A percentile compares a stretch with the other conserved stretches of the same genome.
phyloP scores from a whole-genome alignment of 805 yeast species.

The Teunomyces kruisii region DNA sequence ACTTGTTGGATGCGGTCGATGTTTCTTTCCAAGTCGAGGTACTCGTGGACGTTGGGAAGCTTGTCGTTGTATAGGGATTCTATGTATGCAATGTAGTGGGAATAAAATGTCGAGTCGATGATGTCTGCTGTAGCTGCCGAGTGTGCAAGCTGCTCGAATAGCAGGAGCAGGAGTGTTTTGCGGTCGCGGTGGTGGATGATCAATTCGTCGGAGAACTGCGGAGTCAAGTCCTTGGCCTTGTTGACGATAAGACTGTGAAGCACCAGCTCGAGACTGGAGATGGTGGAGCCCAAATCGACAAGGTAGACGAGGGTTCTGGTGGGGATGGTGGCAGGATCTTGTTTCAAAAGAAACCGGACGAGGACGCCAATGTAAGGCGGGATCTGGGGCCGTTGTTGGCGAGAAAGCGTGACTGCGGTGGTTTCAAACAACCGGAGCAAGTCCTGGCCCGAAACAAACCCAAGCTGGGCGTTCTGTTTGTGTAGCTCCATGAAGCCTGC shows the following conservation, averaged over 20 bases:
- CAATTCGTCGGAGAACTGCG: constrained; percentile 17
- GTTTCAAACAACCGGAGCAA: constrained; percentile 16
- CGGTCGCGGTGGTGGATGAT: constrained; percentile 10
- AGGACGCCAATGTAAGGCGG: constrained; percentile 31
- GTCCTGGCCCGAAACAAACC: constrained; percentile 9
- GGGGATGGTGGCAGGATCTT: constrained; percentile 11
- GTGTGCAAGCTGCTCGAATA: constrained; percentile 14
- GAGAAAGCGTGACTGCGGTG: constrained; percentile 13
- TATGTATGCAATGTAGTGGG: constrained; percentile 21
- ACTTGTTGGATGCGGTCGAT: constrained; percentile 21
- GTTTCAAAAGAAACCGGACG: constrained; percentile 18
- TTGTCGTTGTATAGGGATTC: constrained; percentile 26
- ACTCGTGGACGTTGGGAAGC: constrained; percentile 38
- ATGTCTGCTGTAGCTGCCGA: not conserved
- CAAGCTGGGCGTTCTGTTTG: constrained; percentile 10
- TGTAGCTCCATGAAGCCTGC: constrained; percentile 18
- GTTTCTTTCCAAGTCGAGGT: constrained; percentile 28
- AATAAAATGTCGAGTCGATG: constrained; percentile 22
- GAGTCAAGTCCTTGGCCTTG: constrained; percentile 9
- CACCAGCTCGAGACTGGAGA: constrained; percentile 12
- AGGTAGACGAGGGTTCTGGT: constrained; percentile 22
- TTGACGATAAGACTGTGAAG: constrained; percentile 11
- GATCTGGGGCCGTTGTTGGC: constrained; percentile 9
- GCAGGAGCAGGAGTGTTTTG: constrained; percentile 11
- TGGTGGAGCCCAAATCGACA: constrained; percentile 25